A percentile compares a stretch with the other conserved stretches of the same genome.
Evolutionary conservation across 2,329 filamentous ascomycete genomes (phyloP).

Genomic region (Zelopaecilomyces penicillatus): DNA sequence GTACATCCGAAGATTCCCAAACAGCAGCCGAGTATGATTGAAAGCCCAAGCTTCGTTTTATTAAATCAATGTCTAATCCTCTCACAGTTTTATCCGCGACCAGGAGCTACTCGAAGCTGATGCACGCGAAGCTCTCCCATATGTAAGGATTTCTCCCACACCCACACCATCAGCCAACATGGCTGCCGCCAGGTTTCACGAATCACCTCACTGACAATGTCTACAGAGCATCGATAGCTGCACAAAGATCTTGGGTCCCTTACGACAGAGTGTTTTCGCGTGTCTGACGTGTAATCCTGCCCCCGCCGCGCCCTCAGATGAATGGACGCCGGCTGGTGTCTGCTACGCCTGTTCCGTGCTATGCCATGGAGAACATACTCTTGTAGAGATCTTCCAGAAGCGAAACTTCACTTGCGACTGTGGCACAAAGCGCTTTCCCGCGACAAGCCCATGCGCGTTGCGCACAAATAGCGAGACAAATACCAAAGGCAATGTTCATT

Average conservation of each 20-base stretch:
- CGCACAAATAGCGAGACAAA: slow-evolving; percentile 66
- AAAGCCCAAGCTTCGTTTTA: no score
- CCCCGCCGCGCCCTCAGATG: slow-evolving; percentile 50
- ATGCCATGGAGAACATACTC: slow-evolving; percentile 88
- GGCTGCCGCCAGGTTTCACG: not conserved
- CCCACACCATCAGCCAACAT: slow-evolving; percentile 3
- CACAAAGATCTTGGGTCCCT: slow-evolving; percentile 77
- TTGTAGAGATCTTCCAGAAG: slow-evolving; percentile 94
- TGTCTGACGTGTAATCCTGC: slow-evolving; percentile 90
- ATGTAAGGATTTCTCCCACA: slow-evolving; percentile 48
- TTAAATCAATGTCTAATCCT: not conserved
- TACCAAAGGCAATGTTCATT: slow-evolving; percentile 66
- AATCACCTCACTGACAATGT: slow-evolving; percentile 16
- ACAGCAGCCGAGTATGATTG: slow-evolving; percentile 60
- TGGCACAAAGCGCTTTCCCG: slow-evolving; percentile 71
- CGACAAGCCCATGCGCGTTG: slow-evolving; percentile 64
- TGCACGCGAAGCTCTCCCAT: slow-evolving; percentile 88
- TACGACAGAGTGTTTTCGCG: slow-evolving; percentile 84
- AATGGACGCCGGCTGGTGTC: slow-evolving; percentile 58
- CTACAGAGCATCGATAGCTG: slow-evolving; percentile 82
- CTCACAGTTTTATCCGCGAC: slow-evolving; percentile 67
- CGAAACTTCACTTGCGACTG: slow-evolving; percentile 96
- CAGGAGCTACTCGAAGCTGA: slow-evolving; percentile 91
- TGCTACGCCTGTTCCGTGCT: slow-evolving; percentile 97
- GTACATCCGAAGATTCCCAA: slow-evolving; percentile 54